Conservation (phyloP, 768 basidiomycete species). For the Leucocoprinus birnbaumii region DNA sequence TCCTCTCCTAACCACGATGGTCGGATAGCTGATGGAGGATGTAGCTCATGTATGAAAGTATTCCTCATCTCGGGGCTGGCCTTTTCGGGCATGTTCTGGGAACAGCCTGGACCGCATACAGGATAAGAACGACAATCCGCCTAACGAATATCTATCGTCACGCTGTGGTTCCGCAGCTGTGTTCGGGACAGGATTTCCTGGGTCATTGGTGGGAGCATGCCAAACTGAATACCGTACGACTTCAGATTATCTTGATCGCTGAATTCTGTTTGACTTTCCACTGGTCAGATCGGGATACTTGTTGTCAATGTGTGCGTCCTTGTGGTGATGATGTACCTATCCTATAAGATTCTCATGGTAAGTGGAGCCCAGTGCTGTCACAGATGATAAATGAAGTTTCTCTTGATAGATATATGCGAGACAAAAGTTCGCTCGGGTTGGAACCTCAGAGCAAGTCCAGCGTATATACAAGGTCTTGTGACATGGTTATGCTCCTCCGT, state of each 20-base stretch:
- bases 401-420: conserved; percentile 36
- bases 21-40: not conserved
- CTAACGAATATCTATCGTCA: conserved; percentile 29
- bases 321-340: conserved; percentile 33
- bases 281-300: conserved; percentile 36
- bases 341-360: conserved; percentile 41
- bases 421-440: conserved; percentile 47
- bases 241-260: not conserved
- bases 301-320: conserved; percentile 35
- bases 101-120: conserved; percentile 45
- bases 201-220: conserved; percentile 40
- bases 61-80: conserved; percentile 48
- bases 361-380: not conserved
- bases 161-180: conserved; percentile 34
- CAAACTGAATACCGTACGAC: conserved; percentile 33
- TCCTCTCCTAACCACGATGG: not conserved
- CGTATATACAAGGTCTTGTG: conserved; percentile 43
- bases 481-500: not conserved
- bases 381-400: not conserved
- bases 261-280: conserved; percentile 2
- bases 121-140: conserved; percentile 29
- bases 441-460: conserved; percentile 40
- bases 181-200: conserved; percentile 37
- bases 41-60: conserved; percentile 48
- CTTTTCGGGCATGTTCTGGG: conserved; percentile 43